phyloP scores from a whole-genome alignment of 768 basidiomycete genomes.

The Suillus occidentalis region DNA sequence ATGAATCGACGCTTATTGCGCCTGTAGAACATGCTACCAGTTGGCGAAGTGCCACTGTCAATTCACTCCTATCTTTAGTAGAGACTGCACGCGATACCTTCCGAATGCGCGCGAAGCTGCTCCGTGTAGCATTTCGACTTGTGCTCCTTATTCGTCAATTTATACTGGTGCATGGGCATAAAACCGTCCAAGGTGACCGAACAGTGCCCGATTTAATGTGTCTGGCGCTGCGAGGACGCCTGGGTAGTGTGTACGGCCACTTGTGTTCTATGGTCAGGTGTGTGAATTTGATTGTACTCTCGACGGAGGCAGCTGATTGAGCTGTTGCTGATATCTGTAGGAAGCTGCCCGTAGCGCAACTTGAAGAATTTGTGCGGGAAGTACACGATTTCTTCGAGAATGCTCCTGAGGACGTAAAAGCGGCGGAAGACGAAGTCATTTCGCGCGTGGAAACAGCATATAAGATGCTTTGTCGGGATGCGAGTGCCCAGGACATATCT shows the following conservation, averaged over 20 bases:
- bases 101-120: constrained; percentile 26
- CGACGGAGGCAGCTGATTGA: constrained; percentile 16
- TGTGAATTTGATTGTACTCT: constrained; percentile 15
- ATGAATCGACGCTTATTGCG: constrained; percentile 17
- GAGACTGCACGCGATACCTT: constrained; percentile 40
- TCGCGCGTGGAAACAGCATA: constrained; percentile 24
- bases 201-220: constrained; percentile 43
- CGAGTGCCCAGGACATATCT: constrained; percentile 19
- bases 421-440: constrained; percentile 34
- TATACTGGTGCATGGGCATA: constrained; percentile 45
- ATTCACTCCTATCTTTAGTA: constrained; percentile 35
- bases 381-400: constrained; percentile 40
- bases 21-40: constrained; percentile 17
- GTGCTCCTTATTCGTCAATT: constrained; percentile 44
- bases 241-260: constrained; percentile 43
- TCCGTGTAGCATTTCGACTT: constrained; percentile 51
- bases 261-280: constrained; percentile 52
- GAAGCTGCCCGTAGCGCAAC: constrained; percentile 40
- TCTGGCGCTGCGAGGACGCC: constrained; percentile 43
- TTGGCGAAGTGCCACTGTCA: constrained; percentile 29
- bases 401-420: constrained; percentile 33
- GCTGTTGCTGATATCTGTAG: constrained; percentile 23
- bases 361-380: constrained; percentile 39
- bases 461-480: constrained; percentile 18
- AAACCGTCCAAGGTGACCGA: constrained; percentile 31